phyloP scores from a whole-genome alignment of 2,329 filamentous ascomycete genomes.

The Aureobasidium sp. region DNA sequence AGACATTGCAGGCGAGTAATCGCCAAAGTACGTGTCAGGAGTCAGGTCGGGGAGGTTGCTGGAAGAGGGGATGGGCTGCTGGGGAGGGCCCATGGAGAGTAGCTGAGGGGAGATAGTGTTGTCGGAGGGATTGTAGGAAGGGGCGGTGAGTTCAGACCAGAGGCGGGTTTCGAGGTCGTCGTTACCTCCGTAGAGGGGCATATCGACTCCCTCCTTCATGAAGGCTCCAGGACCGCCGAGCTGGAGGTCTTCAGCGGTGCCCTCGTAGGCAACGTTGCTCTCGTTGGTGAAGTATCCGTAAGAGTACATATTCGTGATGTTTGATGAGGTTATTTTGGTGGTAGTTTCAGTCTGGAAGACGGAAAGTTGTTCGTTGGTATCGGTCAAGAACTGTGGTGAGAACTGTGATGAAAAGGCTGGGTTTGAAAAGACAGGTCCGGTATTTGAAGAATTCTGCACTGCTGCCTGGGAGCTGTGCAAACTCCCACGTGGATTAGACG shows the following conservation, averaged over 20 bases:
- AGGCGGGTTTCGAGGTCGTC: not conserved
- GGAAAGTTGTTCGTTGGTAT: not conserved
- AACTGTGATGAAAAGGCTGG: not conserved
- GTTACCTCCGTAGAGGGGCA: constrained; percentile 13
- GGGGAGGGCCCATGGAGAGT: constrained; percentile 56
- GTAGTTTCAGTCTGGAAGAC: not conserved
- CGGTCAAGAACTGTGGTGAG: not conserved
- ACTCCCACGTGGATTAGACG: constrained; percentile 39
- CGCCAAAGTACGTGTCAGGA: not conserved
- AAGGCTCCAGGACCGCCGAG: constrained; percentile 22
- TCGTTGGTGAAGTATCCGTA: not conserved
- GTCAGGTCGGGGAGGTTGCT: constrained; percentile 66
- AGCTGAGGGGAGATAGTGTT: constrained; percentile 77
- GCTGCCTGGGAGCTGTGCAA: not conserved
- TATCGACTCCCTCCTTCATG: constrained; percentile 23
- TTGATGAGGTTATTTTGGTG: not conserved
- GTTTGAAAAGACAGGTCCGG: not conserved
- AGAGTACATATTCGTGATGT: not conserved
- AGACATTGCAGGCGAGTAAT: constrained; percentile 23
- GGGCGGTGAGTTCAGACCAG: constrained; percentile 16
- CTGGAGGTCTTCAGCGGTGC: constrained; percentile 38
- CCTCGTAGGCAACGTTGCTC: constrained; percentile 35
- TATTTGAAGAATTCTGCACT: not conserved
- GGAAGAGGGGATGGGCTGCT: constrained; percentile 61
- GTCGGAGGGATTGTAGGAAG: constrained; percentile 4